These are phyloP conservation scores for Vigna unguiculata DNA, from an alignment of 306 rosid genomes.

Conservation along the genomic window DNA sequence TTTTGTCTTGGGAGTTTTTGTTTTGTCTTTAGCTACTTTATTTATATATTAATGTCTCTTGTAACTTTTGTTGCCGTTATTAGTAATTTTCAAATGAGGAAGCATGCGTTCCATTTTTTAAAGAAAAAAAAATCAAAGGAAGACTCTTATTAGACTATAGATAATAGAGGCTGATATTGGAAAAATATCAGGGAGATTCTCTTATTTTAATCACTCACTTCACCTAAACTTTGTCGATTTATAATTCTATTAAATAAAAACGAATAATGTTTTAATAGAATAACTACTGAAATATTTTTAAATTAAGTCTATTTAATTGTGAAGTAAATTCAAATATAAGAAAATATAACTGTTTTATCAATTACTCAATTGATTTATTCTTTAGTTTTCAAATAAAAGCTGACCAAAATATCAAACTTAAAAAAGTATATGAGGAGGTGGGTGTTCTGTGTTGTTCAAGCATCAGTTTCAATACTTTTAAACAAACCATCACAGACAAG, in stretches of 20 bases:
- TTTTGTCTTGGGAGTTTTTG: background rate
- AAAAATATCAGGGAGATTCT: background rate
- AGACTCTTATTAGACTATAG: background rate
- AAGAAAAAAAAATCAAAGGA: background rate
- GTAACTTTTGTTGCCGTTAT: constrained; percentile 21
- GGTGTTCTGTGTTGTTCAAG: background rate
- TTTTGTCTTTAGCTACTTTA: constrained; percentile 18
- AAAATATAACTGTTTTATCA: background rate
- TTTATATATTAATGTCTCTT: background rate
- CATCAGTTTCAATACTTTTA: background rate
- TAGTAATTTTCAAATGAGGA: constrained; percentile 3
- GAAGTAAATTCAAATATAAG: background rate
- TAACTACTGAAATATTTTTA: background rate
- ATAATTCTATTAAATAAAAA: background rate
- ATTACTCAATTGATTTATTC: background rate
- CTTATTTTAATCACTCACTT: background rate
- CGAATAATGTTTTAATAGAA: background rate
- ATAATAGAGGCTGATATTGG: background rate
- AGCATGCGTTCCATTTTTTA: background rate
- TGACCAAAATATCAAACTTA: background rate
- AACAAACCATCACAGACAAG: background rate
- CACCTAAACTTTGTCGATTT: background rate
- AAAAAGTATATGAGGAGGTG: background rate
- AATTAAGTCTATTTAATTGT: background rate
- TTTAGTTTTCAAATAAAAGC: too few relatives aligned